Base-by-base conservation (phyloP, 768 basidiomycete species). In the Agaricus blazei region DNA sequence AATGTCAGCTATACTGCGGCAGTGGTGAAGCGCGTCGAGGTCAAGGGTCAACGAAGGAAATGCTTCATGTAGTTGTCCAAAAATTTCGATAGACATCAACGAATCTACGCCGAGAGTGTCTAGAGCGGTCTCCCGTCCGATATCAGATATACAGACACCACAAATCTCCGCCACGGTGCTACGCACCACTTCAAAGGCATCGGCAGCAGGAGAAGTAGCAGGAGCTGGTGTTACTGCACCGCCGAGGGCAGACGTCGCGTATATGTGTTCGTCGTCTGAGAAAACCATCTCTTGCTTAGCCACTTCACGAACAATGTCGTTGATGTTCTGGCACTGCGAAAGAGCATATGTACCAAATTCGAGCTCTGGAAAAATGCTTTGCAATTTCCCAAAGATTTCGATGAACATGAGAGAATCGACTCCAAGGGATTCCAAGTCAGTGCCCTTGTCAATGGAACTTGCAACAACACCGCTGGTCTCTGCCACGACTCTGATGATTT, bases 391-490 rank as follows among this genome's bases (percentile, higher is more conserved):
- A 15, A 68, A 65, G 7, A 84, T 67, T 63, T 88, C 85, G 52
- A 86, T 82, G 23, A 80, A 77, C 67, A 79, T 81, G 57, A 88
- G 66, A 1, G 85, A 87, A 60, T 87, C 84, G 48, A 87, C 70
- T 1, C 87, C 85, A 8, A 88, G 74, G 3, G 73, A 66, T 9
- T 71, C 72, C 15, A 89, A 67, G 47, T 82, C 76, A 0, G 65
- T 64, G 28, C 75, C 67, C 37, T 74, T 40, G 41, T 72, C 69
- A 24, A 74, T 52, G 1, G 63, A 51, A 9, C 71, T 62, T 0
- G 67, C 51, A n/a, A 70, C 69, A 40, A 80, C 62, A 42, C 65
- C 72, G 57, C 79, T 79, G 7, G 72, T 66, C 29, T 73, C 72
- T 4, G 75, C 69, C 14, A 83, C 65, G 37, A 79, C 66, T 11